Evolutionary conservation across 2,329 filamentous ascomycete genomes (phyloP), one percentile per base, ranked within the genome.

Genomic region (Lasiodiplodia citricola): DNA sequence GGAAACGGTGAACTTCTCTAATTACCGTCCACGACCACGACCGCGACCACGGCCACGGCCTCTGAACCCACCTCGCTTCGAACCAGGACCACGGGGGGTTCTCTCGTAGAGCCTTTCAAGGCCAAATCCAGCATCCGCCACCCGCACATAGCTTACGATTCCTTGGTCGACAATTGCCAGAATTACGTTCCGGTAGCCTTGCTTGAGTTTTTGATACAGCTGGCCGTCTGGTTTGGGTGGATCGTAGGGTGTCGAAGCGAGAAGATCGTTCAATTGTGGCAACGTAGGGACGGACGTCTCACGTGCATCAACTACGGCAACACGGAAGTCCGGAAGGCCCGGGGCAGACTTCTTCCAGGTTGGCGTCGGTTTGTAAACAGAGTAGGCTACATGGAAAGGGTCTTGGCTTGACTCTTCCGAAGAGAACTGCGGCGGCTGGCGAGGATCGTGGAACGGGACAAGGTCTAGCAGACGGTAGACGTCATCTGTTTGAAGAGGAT

Each of bases 101-200:
- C 41, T 67, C n/a, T 67, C 65, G 31, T 67, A 93, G 47, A 97
- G 75, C 78, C 82, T 88, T 79, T 97, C 93, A 71, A 76, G 74
- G 1, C 78, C 90, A 80, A 97, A 97, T 0, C 90, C 90, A 13
- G 89, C 90, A 82, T 98, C 94, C 1, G 87, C 89, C 69, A 97
- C 86, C 28, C 92, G 85, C 75, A 97, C 84, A 77, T 95, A 98
- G 78, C 95, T 98, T 56, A 94, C 91, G 25, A 98, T 86, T 0
- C 96, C 96, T 71, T 93, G 88, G 77, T 98, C 96, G 41, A 97
- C 94, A 2, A 98, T 87, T 0, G 94, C 96, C 28, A 99, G 78
- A 41, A 97, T 84, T 38, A 96, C 92, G 79, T 93, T 96, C 72
- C 93, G 87, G 78, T 91, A 90, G 1, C 94, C 96, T 75, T 97